Base-by-base conservation (phyloP, 1,139 yeast species). In the Magnusiomyces suaveolens region DNA sequence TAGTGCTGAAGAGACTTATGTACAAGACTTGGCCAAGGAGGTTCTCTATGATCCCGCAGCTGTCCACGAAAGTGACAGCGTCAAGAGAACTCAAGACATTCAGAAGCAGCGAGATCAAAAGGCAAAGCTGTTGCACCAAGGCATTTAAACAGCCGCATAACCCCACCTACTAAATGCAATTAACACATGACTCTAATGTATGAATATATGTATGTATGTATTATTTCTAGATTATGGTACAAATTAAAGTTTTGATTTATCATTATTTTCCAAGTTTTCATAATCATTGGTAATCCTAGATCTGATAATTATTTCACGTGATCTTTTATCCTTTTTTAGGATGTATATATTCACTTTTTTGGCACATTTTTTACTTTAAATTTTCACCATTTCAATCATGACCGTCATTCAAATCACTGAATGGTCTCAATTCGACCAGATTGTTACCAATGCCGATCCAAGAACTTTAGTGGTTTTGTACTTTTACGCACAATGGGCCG, bases 401-500 rank as follows among this genome's bases (percentile, higher is more conserved):
- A 73, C 88, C 2, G 87, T 88, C 48, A 76, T 80, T 51, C 95
- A 87, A 69, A 82, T 92, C 59, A 72, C 77, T 46, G 79, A 86
- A 52, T 95, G 89, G 69, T 84, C 84, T 50, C 96, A 90, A 71
- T 90, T 92, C 73, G 80, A 95, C 14, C 81, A 83, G 64, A 74
- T 88, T 62, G 87, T 96, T 44, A 74, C 82, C 24, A 73, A 76
- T 54, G 77, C 80, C 23, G 80, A 81, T 50, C 76, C 82, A 32
- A 72, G 78, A 60, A 82, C 81, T 65, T 79, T 90, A 50, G 77
- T 87, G 50, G 86, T 90, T 1, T 74, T 90, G 49, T 90, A 88
- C 70, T 90, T 90, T 77, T 92, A 88, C 69, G 86, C 97, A 0
- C 84, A 92, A 54, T 88, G 96, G 76, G 97, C 97, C 12, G 92